Conservation (phyloP, 257 asterid genomes). For the Nicotiana paniculata region DNA sequence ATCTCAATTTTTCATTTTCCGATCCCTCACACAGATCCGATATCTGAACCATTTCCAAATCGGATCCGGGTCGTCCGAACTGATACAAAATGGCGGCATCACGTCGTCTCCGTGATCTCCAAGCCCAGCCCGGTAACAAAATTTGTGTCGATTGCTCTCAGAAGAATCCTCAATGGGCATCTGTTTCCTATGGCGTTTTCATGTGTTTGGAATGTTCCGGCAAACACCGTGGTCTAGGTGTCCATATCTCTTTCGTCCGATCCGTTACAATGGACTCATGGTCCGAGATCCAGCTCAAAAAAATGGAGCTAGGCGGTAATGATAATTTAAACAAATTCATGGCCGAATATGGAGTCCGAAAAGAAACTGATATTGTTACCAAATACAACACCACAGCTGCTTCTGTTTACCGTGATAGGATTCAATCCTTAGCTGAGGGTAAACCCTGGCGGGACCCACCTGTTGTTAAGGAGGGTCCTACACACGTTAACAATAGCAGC, state of each 20-base stretch:
- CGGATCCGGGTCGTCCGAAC: constrained; percentile 7
- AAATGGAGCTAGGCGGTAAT: constrained; percentile 90
- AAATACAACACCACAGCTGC: constrained; percentile 82
- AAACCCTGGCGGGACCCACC: constrained; percentile 90
- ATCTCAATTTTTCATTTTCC: background rate
- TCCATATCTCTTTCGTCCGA: constrained; percentile 93
- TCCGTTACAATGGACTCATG: constrained; percentile 98
- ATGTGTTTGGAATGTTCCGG: constrained; percentile 99
- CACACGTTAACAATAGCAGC: constrained; percentile 11
- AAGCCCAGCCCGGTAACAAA: constrained; percentile 73
- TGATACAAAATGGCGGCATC: constrained; percentile 55
- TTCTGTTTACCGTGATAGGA: constrained; percentile 65
- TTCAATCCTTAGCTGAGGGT: constrained; percentile 80
- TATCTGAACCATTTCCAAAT: too few species aligned
- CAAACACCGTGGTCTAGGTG: constrained; percentile 95
- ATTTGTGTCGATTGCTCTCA: constrained; percentile 88
- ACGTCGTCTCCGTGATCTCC: constrained; percentile 88
- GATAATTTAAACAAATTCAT: constrained; percentile 56
- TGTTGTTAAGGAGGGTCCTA: constrained; percentile 47
- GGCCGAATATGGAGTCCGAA: constrained; percentile 53
- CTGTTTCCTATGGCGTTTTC: constrained; percentile 87
- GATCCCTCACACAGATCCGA: background rate
- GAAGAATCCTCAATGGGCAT: constrained; percentile 97
- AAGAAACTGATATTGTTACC: constrained; percentile 62
- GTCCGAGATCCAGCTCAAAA: constrained; percentile 90